A percentile compares a stretch with the other conserved stretches of the same genome.
phyloP scores from a whole-genome alignment of 345 rosid genomes.

The Hirschfeldia incana region DNA sequence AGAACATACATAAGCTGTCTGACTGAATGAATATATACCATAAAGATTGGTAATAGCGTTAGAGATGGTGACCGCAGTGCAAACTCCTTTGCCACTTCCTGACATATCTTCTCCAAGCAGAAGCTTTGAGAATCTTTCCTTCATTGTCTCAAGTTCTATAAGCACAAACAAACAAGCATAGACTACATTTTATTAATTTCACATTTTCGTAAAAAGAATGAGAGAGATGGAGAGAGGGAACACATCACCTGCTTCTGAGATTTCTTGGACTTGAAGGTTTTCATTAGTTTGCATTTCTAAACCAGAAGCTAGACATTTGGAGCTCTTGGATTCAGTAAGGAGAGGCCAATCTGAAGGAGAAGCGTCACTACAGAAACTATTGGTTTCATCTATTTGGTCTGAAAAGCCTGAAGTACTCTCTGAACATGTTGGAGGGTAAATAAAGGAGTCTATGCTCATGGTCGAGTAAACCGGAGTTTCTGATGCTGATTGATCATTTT shows the following conservation, averaged over 20 bases:
- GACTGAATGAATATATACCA: slow-evolving; percentile 44
- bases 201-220: background rate
- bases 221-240: slow-evolving; percentile 4
- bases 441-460: slow-evolving; percentile 56
- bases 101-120: slow-evolving; percentile 95
- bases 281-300: slow-evolving; percentile 41
- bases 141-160: slow-evolving; percentile 72
- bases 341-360: slow-evolving; percentile 63
- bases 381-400: slow-evolving; percentile 57
- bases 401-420: slow-evolving; percentile 58
- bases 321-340: slow-evolving; percentile 39
- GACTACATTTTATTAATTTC: background rate
- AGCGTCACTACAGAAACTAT: slow-evolving; percentile 57
- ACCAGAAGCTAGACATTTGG: slow-evolving; percentile 27
- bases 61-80: slow-evolving; percentile 81
- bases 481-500: slow-evolving; percentile 45
- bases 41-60: slow-evolving; percentile 87
- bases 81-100: slow-evolving; percentile 87
- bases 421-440: slow-evolving; percentile 58
- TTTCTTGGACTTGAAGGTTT: slow-evolving; percentile 50
- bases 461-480: slow-evolving; percentile 62
- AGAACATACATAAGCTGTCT: background rate
- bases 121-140: slow-evolving; percentile 82
- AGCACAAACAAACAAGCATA: background rate
- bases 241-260: slow-evolving; percentile 56